phyloP scores from a whole-genome alignment of 2,329 filamentous ascomycete species.

The Colletotrichum sp. region DNA sequence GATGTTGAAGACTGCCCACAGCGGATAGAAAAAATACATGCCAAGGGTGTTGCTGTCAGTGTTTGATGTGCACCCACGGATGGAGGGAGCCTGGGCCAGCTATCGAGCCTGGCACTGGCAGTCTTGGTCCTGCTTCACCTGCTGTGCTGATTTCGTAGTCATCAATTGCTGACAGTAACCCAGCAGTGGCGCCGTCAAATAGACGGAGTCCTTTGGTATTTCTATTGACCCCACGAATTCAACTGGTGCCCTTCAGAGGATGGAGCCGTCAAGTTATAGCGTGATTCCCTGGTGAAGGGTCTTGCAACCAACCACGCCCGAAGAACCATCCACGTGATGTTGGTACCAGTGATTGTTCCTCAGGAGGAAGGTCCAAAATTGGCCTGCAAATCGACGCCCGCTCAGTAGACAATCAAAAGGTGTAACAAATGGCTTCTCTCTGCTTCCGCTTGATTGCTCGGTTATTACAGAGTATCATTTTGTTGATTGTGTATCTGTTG shows the following conservation, averaged over 20 bases:
- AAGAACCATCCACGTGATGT: neutral
- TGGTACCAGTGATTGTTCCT: neutral
- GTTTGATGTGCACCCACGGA: conserved; percentile 12
- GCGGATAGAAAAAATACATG: conserved; percentile 4
- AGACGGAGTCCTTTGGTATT: neutral
- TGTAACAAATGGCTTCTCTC: neutral
- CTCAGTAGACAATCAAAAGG: neutral
- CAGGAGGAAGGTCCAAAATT: neutral
- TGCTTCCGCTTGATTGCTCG: neutral
- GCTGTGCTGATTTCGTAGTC: neutral
- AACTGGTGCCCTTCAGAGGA: neutral
- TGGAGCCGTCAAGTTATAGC: neutral
- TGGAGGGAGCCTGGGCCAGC: neutral
- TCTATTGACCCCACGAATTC: neutral
- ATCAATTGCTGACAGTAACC: neutral
- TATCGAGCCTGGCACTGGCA: neutral
- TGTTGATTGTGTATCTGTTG: neutral
- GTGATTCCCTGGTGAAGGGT: neutral
- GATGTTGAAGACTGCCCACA: neutral
- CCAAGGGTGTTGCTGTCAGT: conserved; percentile 12
- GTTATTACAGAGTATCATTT: neutral
- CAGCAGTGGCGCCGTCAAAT: neutral
- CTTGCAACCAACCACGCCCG: neutral
- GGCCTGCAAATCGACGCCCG: neutral
- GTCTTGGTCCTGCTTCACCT: neutral